Evolutionary conservation across 441 rosid species (phyloP).

Genomic region (Eruca vesicaria): DNA sequence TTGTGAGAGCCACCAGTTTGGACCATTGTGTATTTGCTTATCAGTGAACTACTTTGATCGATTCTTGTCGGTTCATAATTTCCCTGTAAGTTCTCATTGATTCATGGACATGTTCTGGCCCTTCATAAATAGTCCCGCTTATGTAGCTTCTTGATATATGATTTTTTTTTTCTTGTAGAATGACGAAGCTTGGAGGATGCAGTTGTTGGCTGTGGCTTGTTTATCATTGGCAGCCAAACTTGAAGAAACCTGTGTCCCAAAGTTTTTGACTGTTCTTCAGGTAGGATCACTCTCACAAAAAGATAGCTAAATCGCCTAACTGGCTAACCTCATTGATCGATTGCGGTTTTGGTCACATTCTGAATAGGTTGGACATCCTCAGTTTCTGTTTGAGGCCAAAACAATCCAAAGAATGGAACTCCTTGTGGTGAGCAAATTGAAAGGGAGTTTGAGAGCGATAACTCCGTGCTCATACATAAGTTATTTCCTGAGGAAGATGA

Average conservation of each 20-base stretch:
- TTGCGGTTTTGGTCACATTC: background rate
- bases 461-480: background rate
- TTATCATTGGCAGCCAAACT: background rate
- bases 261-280: background rate
- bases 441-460: background rate
- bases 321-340: background rate
- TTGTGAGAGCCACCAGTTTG: background rate
- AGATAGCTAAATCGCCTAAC: background rate
- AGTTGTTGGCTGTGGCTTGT: background rate
- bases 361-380: background rate
- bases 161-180: background rate
- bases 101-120: background rate
- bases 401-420: background rate
- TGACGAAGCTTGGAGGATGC: background rate
- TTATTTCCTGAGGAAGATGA: background rate
- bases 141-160: background rate
- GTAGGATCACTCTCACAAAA: background rate
- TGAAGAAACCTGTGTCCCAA: background rate
- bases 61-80: background rate
- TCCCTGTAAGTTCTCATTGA: background rate
- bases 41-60: background rate
- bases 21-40: background rate
- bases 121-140: background rate
- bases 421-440: background rate
- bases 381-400: background rate